Evolutionary conservation across 2,329 filamentous ascomycete genomes (phyloP).

Genomic region (Neopestalotiopsis sp.): DNA sequence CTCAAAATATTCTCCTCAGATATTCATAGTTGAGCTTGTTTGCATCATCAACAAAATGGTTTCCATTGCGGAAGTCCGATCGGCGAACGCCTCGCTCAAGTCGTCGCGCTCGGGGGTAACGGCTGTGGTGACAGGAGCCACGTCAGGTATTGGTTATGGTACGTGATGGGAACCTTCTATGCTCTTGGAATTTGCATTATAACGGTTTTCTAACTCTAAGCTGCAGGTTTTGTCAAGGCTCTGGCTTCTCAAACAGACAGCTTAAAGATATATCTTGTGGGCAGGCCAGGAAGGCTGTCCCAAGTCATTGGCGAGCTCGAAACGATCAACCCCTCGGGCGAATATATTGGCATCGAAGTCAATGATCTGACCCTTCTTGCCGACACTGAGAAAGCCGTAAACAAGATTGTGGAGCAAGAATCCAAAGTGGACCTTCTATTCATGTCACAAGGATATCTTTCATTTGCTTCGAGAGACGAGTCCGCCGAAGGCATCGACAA

Average conservation of each 20-base stretch:
- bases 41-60: slow-evolving; percentile 2
- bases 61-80: neutral
- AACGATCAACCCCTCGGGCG: neutral
- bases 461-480: slow-evolving; percentile 2
- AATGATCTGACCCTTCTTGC: slow-evolving; percentile 12
- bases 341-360: slow-evolving; percentile 6
- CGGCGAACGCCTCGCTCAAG: slow-evolving; percentile 3
- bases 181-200: too few species aligned
- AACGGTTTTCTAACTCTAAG: too few species aligned
- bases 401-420: slow-evolving; percentile 4
- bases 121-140: neutral
- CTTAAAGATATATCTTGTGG: slow-evolving; percentile 8
- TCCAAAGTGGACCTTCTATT: slow-evolving; percentile 10
- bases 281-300: neutral
- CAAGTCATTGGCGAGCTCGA: slow-evolving; percentile 4
- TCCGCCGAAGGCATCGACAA: slow-evolving; percentile 1
- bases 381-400: neutral
- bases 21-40: too few species aligned
- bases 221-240: neutral
- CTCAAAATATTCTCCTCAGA: too few species aligned
- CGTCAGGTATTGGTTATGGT: slow-evolving; percentile 4
- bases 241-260: slow-evolving; percentile 8
- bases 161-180: neutral
- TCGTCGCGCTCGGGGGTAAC: neutral
- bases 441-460: slow-evolving; percentile 15